Base-by-base conservation (phyloP, 2,329 filamentous ascomycete species). In the Passalora sequoiae region DNA sequence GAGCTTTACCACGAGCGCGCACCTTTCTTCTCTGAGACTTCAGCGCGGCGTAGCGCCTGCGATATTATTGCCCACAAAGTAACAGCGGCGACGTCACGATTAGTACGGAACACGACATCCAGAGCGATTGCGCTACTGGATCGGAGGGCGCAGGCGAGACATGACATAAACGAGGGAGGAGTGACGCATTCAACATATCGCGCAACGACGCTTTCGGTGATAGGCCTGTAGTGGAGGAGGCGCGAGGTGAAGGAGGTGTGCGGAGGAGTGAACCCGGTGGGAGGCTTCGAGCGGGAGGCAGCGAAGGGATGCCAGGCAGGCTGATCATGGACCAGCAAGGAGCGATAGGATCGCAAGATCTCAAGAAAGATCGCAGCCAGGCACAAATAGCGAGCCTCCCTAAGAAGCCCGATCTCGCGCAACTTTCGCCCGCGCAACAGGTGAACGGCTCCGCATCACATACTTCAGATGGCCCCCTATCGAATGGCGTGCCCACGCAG, bases 291-390 rank as follows among this genome's bases (percentile, higher is more conserved):
- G 47, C 27, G 35, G 43, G 36, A 30, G 49, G 46, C 32, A 51
- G 49, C 38, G 58, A 51, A 52, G 54, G 42, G 44, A 74, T 74
- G 71, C 70, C 70, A 54, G 71, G 71, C 53, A 60, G 70, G 56
- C 60, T 71, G 60, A 65, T 64, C 54, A 74, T 73, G 71, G 66
- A 71, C 54, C 57, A 68, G 54, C 67, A 64, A 62, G 64, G 62
- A 55, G 61, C 59, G 51, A 58, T 65, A 40, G 63, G 61, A 51
- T 60, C 63, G 37, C 56, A 53, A 43, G 58, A 60, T 47, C 50
- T 60, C 33, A 62, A 63, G 48, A 62, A 61, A 47, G 57, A 58
- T 32, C 54, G 53, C 30, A 56, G 45, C 42, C 48, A 60, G 46
- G 55, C 50, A 42, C 53, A 53, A 55, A 50, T 47, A 46, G 42